phyloP scores from a whole-genome alignment of 148 eudicot species.

The Arbutus unedo region DNA sequence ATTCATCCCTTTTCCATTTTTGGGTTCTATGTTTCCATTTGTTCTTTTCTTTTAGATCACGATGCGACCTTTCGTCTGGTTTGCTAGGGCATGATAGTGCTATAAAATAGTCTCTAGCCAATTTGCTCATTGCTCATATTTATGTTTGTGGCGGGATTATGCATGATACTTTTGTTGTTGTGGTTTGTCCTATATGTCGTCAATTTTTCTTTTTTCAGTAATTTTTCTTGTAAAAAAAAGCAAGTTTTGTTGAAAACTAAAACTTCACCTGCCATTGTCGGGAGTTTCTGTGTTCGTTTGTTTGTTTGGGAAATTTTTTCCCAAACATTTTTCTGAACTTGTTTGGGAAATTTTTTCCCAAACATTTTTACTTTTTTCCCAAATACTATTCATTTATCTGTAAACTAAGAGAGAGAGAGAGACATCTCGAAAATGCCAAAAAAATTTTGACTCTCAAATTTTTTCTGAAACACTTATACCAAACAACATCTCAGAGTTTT shows the following conservation, averaged over 20 bases:
- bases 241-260: not conserved
- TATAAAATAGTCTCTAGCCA: not conserved
- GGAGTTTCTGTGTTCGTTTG: too few species aligned
- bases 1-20: not conserved
- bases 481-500: too few species aligned
- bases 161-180: not conserved
- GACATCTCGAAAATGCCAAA: too few species aligned
- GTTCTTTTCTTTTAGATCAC: not conserved
- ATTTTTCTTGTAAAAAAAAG: not conserved
- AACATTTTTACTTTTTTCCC: too few species aligned
- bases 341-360: too few species aligned
- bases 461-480: too few species aligned
- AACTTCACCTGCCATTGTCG: not conserved
- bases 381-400: too few species aligned
- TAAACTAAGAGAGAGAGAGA: too few species aligned
- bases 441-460: too few species aligned
- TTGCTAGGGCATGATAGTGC: not conserved
- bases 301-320: too few species aligned
- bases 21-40: not conserved
- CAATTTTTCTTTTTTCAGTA: not conserved
- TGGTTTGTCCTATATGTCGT: not conserved
- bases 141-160: not conserved
- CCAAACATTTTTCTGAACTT: too few species aligned
- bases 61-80: not conserved
- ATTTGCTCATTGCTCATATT: not conserved